Evolutionary conservation across 768 basidiomycete genomes (phyloP), one percentile per base, ranked within the genome.

Genomic region (Tephrocybe sp.): DNA sequence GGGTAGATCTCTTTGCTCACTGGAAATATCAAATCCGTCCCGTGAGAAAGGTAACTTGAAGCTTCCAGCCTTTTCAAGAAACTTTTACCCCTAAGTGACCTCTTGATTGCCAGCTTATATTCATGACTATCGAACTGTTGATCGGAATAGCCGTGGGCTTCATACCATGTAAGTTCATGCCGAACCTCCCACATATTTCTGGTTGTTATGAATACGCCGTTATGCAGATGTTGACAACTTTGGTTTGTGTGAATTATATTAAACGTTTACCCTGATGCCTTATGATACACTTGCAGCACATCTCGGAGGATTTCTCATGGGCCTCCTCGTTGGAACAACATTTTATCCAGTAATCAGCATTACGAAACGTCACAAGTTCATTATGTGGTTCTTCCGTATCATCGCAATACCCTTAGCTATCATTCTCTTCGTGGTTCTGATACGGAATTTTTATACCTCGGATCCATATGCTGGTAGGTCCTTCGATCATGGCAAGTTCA

Each of bases 21-120:
- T 98, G 96, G 96, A 79, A 81, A 59, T 88, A 93, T 61, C 85
- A 93, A 47, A 85, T 90, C 62, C 78, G 84, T 51, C 97, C 96
- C 9, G 83, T 80, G 15, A 78, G 84, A 52, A 93, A 82, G 79
- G 93, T 88, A 57, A 51, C 71, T 54, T 23, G 14, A n/a, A 25
- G 36, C 15, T 3, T 26, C 25, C 18, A 14, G n/a, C n/a, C n/a
- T n/a, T n/a, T n/a, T n/a, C n/a, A n/a, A n/a, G n/a, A n/a, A n/a
- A n/a, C n/a, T n/a, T n/a, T n/a, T n/a, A n/a, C n/a, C n/a, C n/a
- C n/a, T n/a, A n/a, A n/a, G n/a, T 23, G 30, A 15, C 21, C n/a
- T 50, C 14, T 23, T 45, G 24, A 54, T 34, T 25, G 26, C 18
- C 56, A 96, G 91, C 79, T 97, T 11, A 73, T 87, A 26, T 86